Evolutionary conservation across 2,329 filamentous ascomycete species (phyloP).

Genomic region (Fusarium clavum): DNA sequence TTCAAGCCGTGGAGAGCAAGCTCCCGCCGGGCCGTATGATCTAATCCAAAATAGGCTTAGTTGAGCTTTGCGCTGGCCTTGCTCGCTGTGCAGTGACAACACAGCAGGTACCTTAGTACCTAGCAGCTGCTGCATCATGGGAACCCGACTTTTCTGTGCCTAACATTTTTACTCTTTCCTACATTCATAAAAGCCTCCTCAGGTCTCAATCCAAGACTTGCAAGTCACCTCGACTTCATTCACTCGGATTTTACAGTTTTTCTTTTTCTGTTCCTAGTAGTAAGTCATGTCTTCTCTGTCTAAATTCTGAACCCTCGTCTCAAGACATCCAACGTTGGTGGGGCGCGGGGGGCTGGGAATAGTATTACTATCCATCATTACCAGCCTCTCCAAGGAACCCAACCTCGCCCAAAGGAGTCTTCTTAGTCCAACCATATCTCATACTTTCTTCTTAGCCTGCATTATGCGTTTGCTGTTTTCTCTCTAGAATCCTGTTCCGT

Average conservation of each 20-base stretch:
- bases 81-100: conserved; percentile 32
- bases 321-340: conserved; percentile 34
- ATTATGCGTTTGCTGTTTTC: conserved; percentile 46
- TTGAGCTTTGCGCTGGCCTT: conserved; percentile 12
- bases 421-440: conserved; percentile 52
- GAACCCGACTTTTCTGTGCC: conserved; percentile 25
- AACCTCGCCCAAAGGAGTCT: conserved; percentile 45
- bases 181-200: conserved; percentile 6
- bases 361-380: conserved; percentile 28
- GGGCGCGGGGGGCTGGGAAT: conserved; percentile 45
- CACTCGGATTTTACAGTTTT: neutral
- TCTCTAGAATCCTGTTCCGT: conserved; percentile 48
- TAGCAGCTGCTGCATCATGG: neutral
- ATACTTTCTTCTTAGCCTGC: conserved; percentile 39
- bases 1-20: conserved; percentile 18
- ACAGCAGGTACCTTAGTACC: conserved; percentile 15
- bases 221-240: neutral
- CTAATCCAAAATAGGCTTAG: conserved; percentile 21
- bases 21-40: conserved; percentile 33
- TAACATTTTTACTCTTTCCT: conserved; percentile 18
- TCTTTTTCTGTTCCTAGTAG: conserved; percentile 10
- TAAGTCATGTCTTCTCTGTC: conserved; percentile 30
- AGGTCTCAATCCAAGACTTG: neutral
- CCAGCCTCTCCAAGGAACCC: conserved; percentile 44
- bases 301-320: conserved; percentile 4